Conservation (phyloP, 2,329 filamentous ascomycete genomes). For the Tolypocladium endophyticum region DNA sequence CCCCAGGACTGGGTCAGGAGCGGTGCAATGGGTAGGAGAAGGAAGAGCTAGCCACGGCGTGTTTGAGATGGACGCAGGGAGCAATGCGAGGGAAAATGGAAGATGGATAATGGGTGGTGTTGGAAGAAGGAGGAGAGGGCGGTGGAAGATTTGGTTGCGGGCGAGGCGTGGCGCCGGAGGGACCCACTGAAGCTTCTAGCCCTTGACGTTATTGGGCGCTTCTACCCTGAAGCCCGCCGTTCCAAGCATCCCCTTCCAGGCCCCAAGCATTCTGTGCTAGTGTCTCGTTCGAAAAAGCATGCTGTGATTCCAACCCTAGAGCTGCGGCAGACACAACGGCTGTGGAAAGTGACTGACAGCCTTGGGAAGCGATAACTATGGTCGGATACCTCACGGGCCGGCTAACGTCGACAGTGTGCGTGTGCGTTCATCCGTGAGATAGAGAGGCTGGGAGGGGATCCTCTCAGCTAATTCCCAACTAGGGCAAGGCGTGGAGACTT, state of each 20-base stretch:
- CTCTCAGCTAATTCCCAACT: too few species aligned
- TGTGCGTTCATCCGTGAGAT: too few species aligned
- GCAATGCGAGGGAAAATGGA: background rate
- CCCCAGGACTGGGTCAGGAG: background rate
- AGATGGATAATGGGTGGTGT: background rate
- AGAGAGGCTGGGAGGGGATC: too few species aligned
- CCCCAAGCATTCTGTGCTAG: background rate
- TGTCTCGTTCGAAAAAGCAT: too few species aligned
- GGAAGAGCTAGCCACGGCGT: background rate
- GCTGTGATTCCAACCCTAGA: background rate
- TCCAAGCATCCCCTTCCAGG: background rate
- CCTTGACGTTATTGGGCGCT: background rate
- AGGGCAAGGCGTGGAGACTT: background rate
- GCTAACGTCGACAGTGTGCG: background rate
- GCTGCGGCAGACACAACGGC: background rate
- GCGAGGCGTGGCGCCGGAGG: background rate
- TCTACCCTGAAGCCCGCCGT: background rate
- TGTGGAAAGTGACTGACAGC: background rate
- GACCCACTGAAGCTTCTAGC: background rate
- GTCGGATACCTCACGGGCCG: background rate
- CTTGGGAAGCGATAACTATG: background rate
- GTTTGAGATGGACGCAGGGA: background rate
- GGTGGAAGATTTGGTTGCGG: background rate
- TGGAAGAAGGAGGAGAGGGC: background rate
- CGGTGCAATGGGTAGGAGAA: background rate